phyloP scores from a whole-genome alignment of 2,329 filamentous ascomycete species.

The Nigrospora sphaerica region DNA sequence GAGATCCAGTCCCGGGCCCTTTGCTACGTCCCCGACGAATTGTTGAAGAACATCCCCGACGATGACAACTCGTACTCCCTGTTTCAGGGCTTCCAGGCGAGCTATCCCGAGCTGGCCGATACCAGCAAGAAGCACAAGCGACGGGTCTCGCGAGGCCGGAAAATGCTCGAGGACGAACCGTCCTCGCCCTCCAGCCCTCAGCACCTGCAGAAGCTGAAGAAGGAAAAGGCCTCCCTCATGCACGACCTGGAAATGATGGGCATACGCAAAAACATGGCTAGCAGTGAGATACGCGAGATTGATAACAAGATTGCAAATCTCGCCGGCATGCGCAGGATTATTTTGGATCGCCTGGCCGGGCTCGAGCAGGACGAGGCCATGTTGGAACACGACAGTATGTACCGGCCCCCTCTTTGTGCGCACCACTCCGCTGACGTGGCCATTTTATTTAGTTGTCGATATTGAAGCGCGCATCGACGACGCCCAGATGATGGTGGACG shows the following conservation, averaged over 20 bases:
- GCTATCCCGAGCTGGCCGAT: constrained; percentile 65
- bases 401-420: neutral
- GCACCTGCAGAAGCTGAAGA: constrained; percentile 66
- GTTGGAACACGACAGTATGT: constrained; percentile 79
- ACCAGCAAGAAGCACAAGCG: constrained; percentile 65
- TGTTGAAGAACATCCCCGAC: constrained; percentile 84
- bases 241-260: constrained; percentile 87
- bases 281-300: constrained; percentile 90
- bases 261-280: constrained; percentile 95
- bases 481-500: constrained; percentile 50
- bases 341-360: constrained; percentile 76
- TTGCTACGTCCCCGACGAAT: constrained; percentile 80
- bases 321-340: constrained; percentile 85
- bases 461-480: constrained; percentile 56
- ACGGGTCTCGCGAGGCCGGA: constrained; percentile 66
- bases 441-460: constrained; percentile 44
- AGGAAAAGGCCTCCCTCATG: constrained; percentile 71
- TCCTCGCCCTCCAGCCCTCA: constrained; percentile 51
- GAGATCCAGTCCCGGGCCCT: constrained; percentile 94
- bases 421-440: constrained; percentile 18
- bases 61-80: constrained; percentile 81
- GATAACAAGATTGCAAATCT: constrained; percentile 95
- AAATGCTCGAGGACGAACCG: constrained; percentile 62
- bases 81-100: constrained; percentile 94
- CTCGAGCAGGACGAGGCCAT: constrained; percentile 87